Conservation (phyloP, 2,329 filamentous ascomycete species). For the Achaetomium macrosporum region DNA sequence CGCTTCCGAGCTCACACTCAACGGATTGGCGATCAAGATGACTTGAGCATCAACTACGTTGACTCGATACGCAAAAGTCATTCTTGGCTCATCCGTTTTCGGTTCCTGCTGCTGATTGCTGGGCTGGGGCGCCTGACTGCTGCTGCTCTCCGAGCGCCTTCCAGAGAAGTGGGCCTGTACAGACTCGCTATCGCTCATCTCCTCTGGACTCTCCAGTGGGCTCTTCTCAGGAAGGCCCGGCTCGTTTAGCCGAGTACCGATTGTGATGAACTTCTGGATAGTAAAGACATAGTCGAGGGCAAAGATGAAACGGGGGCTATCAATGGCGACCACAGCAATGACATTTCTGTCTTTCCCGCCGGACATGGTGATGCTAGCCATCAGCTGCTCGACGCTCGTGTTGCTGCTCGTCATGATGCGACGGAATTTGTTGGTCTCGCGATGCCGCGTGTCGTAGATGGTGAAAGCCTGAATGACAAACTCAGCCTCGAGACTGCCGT, state of each 20-base stretch:
- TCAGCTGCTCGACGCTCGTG: conserved; percentile 92
- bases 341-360: conserved; percentile 74
- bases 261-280: conserved; percentile 73
- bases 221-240: conserved; percentile 46
- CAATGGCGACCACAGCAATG: conserved; percentile 87
- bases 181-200: conserved; percentile 53
- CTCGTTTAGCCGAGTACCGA: conserved; percentile 63
- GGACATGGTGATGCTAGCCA: conserved; percentile 93
- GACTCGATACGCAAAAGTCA: conserved; percentile 79
- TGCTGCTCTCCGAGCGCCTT: conserved; percentile 30
- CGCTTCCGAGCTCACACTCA: conserved; percentile 84
- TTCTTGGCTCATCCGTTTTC: conserved; percentile 40
- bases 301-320: conserved; percentile 91
- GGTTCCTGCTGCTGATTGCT: conserved; percentile 5
- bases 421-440: conserved; percentile 89
- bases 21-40: conserved; percentile 91
- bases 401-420: conserved; percentile 98
- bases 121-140: conserved; percentile 10
- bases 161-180: conserved; percentile 43
- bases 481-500: conserved; percentile 87
- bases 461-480: conserved; percentile 91
- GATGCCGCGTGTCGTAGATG: conserved; percentile 83
- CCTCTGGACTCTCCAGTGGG: conserved; percentile 51
- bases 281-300: conserved; percentile 94
- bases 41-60: conserved; percentile 96